These are phyloP conservation scores for Oryza brachyantha DNA, from an alignment of 176 grass and related monocot genomes.

Conservation along the genomic window DNA sequence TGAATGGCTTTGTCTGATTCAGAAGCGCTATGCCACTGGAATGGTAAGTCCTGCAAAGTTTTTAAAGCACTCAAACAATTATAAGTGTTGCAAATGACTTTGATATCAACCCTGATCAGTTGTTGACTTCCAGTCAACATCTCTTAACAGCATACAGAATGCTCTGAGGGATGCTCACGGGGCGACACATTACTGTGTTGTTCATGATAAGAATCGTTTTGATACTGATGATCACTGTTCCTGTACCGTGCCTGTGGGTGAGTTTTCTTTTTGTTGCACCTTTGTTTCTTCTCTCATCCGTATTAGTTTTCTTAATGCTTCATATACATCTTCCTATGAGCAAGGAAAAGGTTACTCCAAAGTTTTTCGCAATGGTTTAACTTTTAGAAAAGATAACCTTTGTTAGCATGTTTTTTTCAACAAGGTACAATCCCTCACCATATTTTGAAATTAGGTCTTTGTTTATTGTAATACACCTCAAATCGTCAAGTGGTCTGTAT, in stretches of 20 bases:
- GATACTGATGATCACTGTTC: slow-evolving; percentile 67
- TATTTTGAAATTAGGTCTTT: neutral
- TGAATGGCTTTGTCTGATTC: too few species aligned
- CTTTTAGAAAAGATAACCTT: neutral
- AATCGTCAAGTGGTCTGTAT: neutral
- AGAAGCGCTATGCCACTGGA: too few species aligned
- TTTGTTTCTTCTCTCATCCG: neutral
- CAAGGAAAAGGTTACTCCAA: too few species aligned
- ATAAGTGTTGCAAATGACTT: too few species aligned
- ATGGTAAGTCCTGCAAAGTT: too few species aligned
- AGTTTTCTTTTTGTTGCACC: neutral
- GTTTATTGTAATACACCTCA: neutral
- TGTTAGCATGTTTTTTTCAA: neutral
- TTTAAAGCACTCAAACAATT: too few species aligned
- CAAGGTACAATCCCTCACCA: neutral
- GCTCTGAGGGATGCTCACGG: slow-evolving; percentile 66
- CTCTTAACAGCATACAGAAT: too few species aligned
- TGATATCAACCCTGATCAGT: too few species aligned
- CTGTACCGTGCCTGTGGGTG: slow-evolving; percentile 72
- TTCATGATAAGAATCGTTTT: slow-evolving; percentile 69
- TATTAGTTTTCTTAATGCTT: slow-evolving; percentile 12
- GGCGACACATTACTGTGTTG: slow-evolving; percentile 68
- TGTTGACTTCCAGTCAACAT: too few species aligned
- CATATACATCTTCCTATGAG: neutral
- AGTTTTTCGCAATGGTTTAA: neutral